Conservation (phyloP, 305 asterid genomes). For the Solanum hybrid region DNA sequence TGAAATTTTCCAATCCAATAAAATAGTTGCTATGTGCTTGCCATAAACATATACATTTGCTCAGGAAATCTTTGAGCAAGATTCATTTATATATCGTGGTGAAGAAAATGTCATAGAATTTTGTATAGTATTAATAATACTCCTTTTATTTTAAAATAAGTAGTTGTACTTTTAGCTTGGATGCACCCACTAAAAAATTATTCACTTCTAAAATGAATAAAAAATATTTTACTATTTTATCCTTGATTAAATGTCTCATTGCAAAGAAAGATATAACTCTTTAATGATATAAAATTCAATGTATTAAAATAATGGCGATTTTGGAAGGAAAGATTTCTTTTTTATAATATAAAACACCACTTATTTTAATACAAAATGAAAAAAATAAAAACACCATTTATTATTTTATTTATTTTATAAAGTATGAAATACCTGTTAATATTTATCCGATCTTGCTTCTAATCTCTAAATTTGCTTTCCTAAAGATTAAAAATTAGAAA, state of each 20-base stretch:
- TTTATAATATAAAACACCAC: too few species aligned
- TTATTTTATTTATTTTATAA: not conserved
- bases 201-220: not conserved
- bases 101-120: not conserved
- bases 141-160: not conserved
- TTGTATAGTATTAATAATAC: not conserved
- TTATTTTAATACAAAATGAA: too few species aligned
- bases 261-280: not conserved
- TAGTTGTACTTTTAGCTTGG: not conserved
- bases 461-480: not conserved
- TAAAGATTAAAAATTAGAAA: not conserved
- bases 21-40: not conserved
- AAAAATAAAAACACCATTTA: not conserved
- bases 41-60: not conserved
- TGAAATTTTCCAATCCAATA: not conserved
- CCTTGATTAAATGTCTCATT: not conserved
- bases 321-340: not conserved
- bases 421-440: not conserved
- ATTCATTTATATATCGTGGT: not conserved
- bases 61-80: not conserved
- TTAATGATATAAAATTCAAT: not conserved
- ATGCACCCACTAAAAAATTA: not conserved
- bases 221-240: not conserved
- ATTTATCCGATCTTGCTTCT: not conserved
- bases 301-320: not conserved